Base-by-base conservation (phyloP, 306 rosid genomes). In the Malus fusca region DNA sequence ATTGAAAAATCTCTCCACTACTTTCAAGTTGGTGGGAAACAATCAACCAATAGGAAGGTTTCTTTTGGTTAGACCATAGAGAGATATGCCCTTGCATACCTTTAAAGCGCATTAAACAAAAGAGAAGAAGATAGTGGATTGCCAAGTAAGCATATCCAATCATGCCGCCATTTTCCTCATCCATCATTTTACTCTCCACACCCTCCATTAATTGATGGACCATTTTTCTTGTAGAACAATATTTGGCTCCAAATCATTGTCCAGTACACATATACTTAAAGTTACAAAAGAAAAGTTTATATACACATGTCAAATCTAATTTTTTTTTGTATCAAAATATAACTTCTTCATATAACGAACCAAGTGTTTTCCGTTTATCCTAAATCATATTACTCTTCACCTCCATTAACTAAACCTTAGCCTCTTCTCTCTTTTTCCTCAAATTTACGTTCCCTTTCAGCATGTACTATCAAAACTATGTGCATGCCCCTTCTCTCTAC, bases 81-180 rank as follows among this genome's bases (percentile, higher is more conserved):
- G 58, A 68, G 17, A 68, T n/a, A 68, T 75, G 44, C 75, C 75
- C 82, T 72, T 61, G 5, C 42, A 8, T 10, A 65, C 71, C 75
- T 80, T 77, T 79, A 84, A 77, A 84, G 77, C 84, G 90, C 94
- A 87, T 83, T 69, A 81, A 81, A 58, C 69, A 66, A 78, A 82
- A 79, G 72, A 81, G 78, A 59, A 75, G 66, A 77, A 71, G 79
- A 71, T 19, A 80, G 83, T 89, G 88, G 90, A 84, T 76, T 82
- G 68, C 71, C 87, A 59, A 76, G 84, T 74, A 78, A 80, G 91
- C 89, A 83, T 73, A 73, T 83, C 71, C 80, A 60, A 37, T 9
- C 28, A 66, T 19, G 68, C 69, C 84, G 63, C 83, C 74, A 76
- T 33, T 78, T 82, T 74, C 77, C 71, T 70, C 80, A 78, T 78